A percentile compares a stretch with the other conserved stretches of the same genome.
Conservation (phyloP, 2,329 filamentous ascomycete genomes). For the Botryotinia globosa region DNA sequence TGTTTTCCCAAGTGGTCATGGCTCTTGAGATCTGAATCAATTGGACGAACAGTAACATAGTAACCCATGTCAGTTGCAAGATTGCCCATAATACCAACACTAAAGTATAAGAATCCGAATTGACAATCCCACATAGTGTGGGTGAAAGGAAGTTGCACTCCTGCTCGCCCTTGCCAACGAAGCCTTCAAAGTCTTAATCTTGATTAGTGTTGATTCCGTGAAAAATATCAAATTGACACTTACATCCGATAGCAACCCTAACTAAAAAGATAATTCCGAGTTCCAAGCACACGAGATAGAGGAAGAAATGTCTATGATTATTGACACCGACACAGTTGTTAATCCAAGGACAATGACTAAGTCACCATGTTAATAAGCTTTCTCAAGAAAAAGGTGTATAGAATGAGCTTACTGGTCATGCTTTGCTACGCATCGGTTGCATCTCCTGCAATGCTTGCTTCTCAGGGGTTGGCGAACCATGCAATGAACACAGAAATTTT, state of each 20-base stretch:
- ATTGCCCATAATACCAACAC: slow-evolving; percentile 75
- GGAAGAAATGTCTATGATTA: slow-evolving; percentile 92
- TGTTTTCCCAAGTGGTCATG: slow-evolving; percentile 95
- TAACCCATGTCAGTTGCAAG: slow-evolving; percentile 89
- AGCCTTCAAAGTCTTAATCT: slow-evolving; percentile 57
- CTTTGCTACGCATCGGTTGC: slow-evolving; percentile 88
- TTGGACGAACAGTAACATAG: slow-evolving; percentile 95
- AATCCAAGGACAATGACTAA: slow-evolving; percentile 93
- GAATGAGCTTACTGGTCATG: slow-evolving; percentile 79
- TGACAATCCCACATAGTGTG: slow-evolving; percentile 70
- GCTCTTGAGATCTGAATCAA: slow-evolving; percentile 88
- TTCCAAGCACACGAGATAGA: slow-evolving; percentile 80
- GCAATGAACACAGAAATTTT: slow-evolving; percentile 90
- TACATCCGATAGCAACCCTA: slow-evolving; percentile 70
- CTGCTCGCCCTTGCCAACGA: slow-evolving; percentile 52
- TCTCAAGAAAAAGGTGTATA: neutral
- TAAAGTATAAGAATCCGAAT: slow-evolving; percentile 80
- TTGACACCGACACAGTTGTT: slow-evolving; percentile 95
- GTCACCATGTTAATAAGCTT: neutral
- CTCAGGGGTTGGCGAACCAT: slow-evolving; percentile 91
- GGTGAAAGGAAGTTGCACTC: slow-evolving; percentile 75
- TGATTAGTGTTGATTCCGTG: slow-evolving; percentile 31
- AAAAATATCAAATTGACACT: slow-evolving; percentile 36
- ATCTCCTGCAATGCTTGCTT: slow-evolving; percentile 93
- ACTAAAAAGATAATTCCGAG: slow-evolving; percentile 72